These are phyloP conservation scores for Blastocystis sp. DNA, from an alignment of 352 stramenopile species.

Conservation along the genomic window DNA sequence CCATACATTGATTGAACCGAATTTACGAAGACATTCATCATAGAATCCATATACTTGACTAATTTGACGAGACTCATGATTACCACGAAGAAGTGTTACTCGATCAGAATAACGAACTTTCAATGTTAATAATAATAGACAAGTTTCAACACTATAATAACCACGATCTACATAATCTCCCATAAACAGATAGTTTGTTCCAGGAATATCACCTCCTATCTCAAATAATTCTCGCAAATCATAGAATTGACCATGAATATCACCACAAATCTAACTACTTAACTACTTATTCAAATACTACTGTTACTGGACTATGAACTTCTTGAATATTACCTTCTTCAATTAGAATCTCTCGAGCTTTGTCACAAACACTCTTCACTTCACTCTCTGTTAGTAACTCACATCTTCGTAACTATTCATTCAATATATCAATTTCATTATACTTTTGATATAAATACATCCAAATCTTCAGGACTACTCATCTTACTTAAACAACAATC, in stretches of 20 bases:
- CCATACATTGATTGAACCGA: constrained; percentile 97
- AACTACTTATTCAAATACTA: constrained; percentile 96
- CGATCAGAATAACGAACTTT: constrained; percentile 97
- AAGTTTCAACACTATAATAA: constrained; percentile 99
- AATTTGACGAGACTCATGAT: too few species aligned
- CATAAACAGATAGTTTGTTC: constrained; percentile 99
- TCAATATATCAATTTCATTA: neutral
- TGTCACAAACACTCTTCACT: constrained; percentile 92
- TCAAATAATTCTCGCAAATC: constrained; percentile 90
- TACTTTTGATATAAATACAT: neutral
- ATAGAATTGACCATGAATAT: too few species aligned
- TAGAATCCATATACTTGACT: too few species aligned
- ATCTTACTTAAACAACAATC: too few species aligned
- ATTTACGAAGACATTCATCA: too few species aligned
- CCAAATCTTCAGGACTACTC: neutral
- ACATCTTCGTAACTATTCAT: constrained; percentile 69
- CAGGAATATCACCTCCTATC: constrained; percentile 89
- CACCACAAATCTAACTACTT: constrained; percentile 99
- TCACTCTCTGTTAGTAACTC: constrained; percentile 96
- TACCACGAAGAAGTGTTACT: constrained; percentile 99
- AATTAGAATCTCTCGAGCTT: constrained; percentile 93
- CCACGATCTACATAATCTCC: constrained; percentile 99
- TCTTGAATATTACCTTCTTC: constrained; percentile 97
- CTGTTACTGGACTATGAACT: constrained; percentile 93
- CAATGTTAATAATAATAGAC: constrained; percentile 89